Conservation (phyloP, 768 basidiomycete species). For the Lentinus tigrinus region DNA sequence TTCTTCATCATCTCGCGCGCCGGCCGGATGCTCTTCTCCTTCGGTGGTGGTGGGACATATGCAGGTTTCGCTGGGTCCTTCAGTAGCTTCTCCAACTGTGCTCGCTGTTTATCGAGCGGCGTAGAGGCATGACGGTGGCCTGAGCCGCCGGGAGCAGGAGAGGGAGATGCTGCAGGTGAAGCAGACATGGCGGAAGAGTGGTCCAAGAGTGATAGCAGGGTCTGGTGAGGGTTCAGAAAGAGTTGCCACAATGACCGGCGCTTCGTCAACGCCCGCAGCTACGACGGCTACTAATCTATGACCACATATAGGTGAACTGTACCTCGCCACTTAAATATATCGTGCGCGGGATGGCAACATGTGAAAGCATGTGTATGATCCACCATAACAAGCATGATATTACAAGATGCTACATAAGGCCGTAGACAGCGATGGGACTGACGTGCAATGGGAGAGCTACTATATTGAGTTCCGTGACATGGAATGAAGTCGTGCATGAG, state of each 20-base stretch:
- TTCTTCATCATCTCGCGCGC: conserved; percentile 99
- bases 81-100: conserved; percentile 83
- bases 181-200: conserved; percentile 22
- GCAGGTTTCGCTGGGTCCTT: conserved; percentile 87
- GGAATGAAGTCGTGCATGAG: neutral
- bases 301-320: too few relatives aligned
- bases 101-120: conserved; percentile 50
- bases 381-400: conserved; percentile 8
- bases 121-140: conserved; percentile 45
- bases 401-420: conserved; percentile 16
- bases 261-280: too few relatives aligned
- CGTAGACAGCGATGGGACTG: conserved; percentile 6
- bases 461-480: conserved; percentile 7
- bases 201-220: neutral
- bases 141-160: conserved; percentile 19
- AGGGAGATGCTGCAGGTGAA: conserved; percentile 28
- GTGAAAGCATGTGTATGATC: neutral
- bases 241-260: neutral
- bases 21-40: conserved; percentile 78
- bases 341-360: too few relatives aligned
- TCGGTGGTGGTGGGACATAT: conserved; percentile 74
- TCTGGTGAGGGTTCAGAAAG: neutral
- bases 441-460: neutral
- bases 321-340: too few relatives aligned
- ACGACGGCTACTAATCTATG: too few relatives aligned